Base-by-base conservation (phyloP, 2,329 filamentous ascomycete genomes). In the Cladorrhinum sp. region DNA sequence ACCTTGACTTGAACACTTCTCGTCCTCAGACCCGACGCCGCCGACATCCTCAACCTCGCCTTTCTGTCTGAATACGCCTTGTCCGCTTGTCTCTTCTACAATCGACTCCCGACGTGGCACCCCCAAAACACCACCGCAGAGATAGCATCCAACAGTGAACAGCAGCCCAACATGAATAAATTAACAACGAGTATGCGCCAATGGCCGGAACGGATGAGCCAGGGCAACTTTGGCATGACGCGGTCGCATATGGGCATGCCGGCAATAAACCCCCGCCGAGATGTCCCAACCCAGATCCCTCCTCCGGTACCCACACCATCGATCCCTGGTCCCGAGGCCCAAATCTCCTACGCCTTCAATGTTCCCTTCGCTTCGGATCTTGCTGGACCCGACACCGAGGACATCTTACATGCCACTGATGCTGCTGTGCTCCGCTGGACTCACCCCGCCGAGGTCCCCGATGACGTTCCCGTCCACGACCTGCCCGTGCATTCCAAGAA, bases 311-410 rank as follows among this genome's bases (percentile, higher is more conserved):
- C 87, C 69, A 87, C 89, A 67, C 86, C 89, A 61, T 24, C 39
- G 54, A 23, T 57, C 39, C 87, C 89, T 66, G 81, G 88, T 65
- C 83, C 88, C 72, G 90, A 94, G 73, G 82, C 88, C 57, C 87
- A 86, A 67, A 91, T 98, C 76, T 92, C 96, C 76, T 89, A 96
- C 74, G 94, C 92, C 66, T 98, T 99, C 86, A 98, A 97, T 74
- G 90, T 99, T 54, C 95, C 95, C 63, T 97, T 98, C 77, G 88
- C 92, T 68, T 96, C 91, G 66, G 94, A 94, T 71, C 86, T 99
- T 64, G 86, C 91, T 65, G 95, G 95, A 33, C 95, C 95, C 65
- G 92, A 98, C 71, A 90, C 90, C 68, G 92, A 97, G 75, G 93
- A 98, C 76, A 91, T 99, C 70, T 85, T 98, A 63, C 94, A 97